phyloP scores from a whole-genome alignment of 2,329 filamentous ascomycete genomes.

The Cytospora paraplurivora region DNA sequence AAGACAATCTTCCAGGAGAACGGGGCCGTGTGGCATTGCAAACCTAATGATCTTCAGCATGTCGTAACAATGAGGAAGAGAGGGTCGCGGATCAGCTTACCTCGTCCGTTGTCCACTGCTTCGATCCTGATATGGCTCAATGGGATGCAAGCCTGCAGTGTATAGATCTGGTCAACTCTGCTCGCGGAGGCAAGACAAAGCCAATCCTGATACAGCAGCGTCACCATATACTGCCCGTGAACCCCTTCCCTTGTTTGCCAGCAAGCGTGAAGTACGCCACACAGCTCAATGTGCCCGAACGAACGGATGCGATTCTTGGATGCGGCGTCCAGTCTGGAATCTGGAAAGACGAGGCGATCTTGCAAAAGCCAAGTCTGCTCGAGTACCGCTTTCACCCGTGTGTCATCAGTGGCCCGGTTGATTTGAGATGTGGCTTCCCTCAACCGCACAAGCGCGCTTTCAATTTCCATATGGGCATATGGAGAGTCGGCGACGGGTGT shows the following conservation, averaged over 20 bases:
- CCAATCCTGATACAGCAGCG: slow-evolving; percentile 78
- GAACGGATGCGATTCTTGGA: slow-evolving; percentile 71
- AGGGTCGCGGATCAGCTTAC: slow-evolving; percentile 45
- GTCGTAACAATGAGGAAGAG: neutral
- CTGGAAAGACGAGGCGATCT: slow-evolving; percentile 74
- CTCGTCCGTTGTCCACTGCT: slow-evolving; percentile 73
- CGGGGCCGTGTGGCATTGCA: slow-evolving; percentile 84
- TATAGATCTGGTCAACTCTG: slow-evolving; percentile 68
- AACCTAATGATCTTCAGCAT: slow-evolving; percentile 51
- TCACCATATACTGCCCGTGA: slow-evolving; percentile 80
- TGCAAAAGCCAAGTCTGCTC: slow-evolving; percentile 85
- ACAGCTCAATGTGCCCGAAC: slow-evolving; percentile 78
- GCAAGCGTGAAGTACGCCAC: slow-evolving; percentile 79
- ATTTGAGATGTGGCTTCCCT: slow-evolving; percentile 77
- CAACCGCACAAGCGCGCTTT: slow-evolving; percentile 70
- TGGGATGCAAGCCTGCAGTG: slow-evolving; percentile 73
- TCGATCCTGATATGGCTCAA: slow-evolving; percentile 68
- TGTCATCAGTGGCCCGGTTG: slow-evolving; percentile 81
- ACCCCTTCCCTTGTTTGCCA: slow-evolving; percentile 73
- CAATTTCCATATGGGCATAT: slow-evolving; percentile 76
- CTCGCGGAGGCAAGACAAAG: slow-evolving; percentile 73
- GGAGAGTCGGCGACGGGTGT: slow-evolving; percentile 87
- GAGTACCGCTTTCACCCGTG: slow-evolving; percentile 66
- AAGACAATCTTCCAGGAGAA: slow-evolving; percentile 94
- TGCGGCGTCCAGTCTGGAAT: slow-evolving; percentile 58